Base-by-base conservation (phyloP, 768 basidiomycete species). In the Infundibulicybe gibba region DNA sequence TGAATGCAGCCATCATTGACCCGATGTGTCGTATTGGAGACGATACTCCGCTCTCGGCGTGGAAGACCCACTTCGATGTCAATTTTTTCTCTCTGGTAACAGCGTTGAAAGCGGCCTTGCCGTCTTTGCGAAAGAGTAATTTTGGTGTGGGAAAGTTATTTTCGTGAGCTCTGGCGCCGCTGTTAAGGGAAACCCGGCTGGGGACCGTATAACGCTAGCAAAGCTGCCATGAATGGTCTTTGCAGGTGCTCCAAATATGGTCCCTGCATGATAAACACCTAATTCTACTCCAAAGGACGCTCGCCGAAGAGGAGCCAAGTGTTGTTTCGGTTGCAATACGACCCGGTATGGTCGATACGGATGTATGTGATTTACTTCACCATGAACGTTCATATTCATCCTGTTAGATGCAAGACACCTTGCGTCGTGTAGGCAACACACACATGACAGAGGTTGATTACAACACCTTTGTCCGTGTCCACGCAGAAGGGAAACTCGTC, bases 111-210 rank as follows among this genome's bases (percentile, higher is more conserved):
- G 73, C 75, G 10, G 68, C 83, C 12, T 67, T 93, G 3, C 90
- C 92, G 4, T 69, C 79, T 49, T 69, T 97, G 49, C 83, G 85
- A 33, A 67, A 73, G 55, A 81, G 81, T 44, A 49, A 72, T 6
- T 49, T 63, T 6, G 78, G 79, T 16, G 25, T 8, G 90, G 88
- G 1, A 74, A 76, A 45, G 73, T 95, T 41, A 74, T 97, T 20
- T 85, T 95, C 51, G 75, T 94, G 35, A 92, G 89, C 57, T 93
- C 90, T 13, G 94, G 94, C 10, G 85, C 90, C 9, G 87, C 92
- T 8, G 74, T 77, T 13, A 83, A 83, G 43, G 79, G 75, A 75
- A 63, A 1, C 63, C 80, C 5, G 85, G 81, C 3, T 95, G 90
- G 90, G 90, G 81, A 1, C 78, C 87, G 1, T 92, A 91, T 62